Evolutionary conservation across 306 rosid genomes (phyloP).

Genomic region (Gillenia trifoliata): DNA sequence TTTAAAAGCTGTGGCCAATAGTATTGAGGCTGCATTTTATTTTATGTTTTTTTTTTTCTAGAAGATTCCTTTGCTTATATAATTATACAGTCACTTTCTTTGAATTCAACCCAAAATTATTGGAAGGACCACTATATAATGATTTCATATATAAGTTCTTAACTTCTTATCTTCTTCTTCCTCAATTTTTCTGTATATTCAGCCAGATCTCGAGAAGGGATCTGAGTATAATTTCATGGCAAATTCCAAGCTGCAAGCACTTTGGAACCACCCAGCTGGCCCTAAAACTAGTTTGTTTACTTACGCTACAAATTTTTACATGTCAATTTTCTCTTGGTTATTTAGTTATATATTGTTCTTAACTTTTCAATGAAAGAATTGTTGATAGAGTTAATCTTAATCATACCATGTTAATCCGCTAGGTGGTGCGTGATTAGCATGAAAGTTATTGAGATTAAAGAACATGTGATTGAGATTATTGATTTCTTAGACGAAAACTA

Average conservation of each 20-base stretch:
- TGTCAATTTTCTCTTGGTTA: background rate
- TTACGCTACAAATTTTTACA: background rate
- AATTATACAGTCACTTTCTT: background rate
- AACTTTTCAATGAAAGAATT: background rate
- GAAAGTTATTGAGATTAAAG: background rate
- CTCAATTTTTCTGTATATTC: background rate
- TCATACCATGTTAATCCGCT: background rate
- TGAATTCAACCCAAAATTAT: background rate
- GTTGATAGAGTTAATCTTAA: background rate
- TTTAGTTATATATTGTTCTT: background rate
- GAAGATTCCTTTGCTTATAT: background rate
- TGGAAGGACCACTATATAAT: background rate
- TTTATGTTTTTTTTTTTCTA: background rate
- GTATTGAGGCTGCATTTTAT: background rate
- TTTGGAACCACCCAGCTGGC: constrained; percentile 21
- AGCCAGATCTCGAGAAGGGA: background rate
- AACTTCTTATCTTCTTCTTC: background rate
- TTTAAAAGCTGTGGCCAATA: background rate
- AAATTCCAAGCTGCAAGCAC: constrained; percentile 6
- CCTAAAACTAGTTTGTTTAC: constrained; percentile 14
- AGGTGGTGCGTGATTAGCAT: background rate
- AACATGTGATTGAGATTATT: background rate
- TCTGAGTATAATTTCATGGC: background rate
- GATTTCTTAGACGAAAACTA: background rate
- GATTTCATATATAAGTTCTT: background rate